A percentile compares a stretch with the other conserved stretches of the same genome.
Evolutionary conservation across 768 basidiomycete genomes (phyloP).

Genomic region (Lactarius indigo): DNA sequence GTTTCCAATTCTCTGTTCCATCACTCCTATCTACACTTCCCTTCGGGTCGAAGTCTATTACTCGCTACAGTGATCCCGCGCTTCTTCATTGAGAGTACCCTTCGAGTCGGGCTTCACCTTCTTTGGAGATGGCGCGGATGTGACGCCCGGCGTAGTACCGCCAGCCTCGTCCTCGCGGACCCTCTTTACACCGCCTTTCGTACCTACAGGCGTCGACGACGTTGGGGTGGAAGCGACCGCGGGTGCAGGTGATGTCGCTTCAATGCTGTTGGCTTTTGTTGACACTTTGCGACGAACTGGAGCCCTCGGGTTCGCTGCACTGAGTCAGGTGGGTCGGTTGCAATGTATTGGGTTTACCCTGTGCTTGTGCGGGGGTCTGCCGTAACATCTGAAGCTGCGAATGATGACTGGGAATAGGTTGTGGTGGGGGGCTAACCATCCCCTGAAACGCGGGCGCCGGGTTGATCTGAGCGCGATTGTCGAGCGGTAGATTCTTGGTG

Average conservation of each 20-base stretch:
- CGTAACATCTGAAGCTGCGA: conserved; percentile 23
- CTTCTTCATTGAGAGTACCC: conserved; percentile 45
- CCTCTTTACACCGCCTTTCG: conserved; percentile 37
- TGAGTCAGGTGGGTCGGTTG: too few relatives aligned
- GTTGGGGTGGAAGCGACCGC: conserved; percentile 4
- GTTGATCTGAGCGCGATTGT: too few relatives aligned
- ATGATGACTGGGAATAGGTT: too few relatives aligned
- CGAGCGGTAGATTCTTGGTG: too few relatives aligned
- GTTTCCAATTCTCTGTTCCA: too few relatives aligned
- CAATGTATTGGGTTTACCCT: conserved; percentile 46
- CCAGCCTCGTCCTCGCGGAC: conserved; percentile 49
- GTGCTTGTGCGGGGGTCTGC: conserved; percentile 28
- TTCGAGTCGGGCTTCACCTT: conserved; percentile 71
- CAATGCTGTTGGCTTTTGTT: conserved; percentile 21
- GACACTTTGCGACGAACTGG: conserved; percentile 33
- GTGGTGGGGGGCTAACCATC: too few relatives aligned
- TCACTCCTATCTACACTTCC: too few relatives aligned
- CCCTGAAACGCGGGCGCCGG: too few relatives aligned
- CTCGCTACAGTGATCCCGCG: too few relatives aligned
- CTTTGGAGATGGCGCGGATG: conserved; percentile 67
- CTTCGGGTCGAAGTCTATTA: too few relatives aligned
- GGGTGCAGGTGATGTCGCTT: conserved; percentile 23
- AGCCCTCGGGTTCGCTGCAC: conserved; percentile 44
- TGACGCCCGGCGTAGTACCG: background rate
- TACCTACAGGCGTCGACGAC: conserved; percentile 21